Evolutionary conservation across 352 stramenopile genomes (phyloP), one percentile per base, ranked within the genome.

Genomic region (Lagenidium giganteum): DNA sequence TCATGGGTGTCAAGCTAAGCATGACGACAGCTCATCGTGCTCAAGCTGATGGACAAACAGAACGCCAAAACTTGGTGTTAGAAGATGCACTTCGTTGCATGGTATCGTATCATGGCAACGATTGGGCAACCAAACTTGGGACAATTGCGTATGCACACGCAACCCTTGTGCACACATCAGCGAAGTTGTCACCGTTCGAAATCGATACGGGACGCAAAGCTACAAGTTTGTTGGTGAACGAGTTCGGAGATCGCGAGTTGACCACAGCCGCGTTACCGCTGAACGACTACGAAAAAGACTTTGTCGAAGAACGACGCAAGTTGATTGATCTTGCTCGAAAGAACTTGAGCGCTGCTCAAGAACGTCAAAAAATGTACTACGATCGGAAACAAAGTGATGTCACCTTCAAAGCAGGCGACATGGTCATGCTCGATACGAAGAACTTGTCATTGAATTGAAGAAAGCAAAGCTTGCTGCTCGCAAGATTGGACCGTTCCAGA

Each of bases 61-160:
- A 58, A 50, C 41, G 50, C 5, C 42, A 54, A 16, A 49, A 45
- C 37, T 14, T 31, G 27, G 32, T 40, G 3, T 18, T 33, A 16
- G 26, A 59, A 30, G 43, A 54, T 28, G 23, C 56, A 0, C 27
- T 66, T 12, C 45, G 56, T 0, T 58, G 45, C 29, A 45, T 64
- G 47, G 32, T 39, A 3, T 47, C 47, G 9, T 37, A 48, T 8
- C 49, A 62, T 20, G 49, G 47, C 2, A 18, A 51, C 6, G 54
- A 67, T 17, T 67, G 57, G 57, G 22, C 18, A 0, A 14, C 4
- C 2, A 47, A 42, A 11, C 47, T 64, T 5, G 44, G 43, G 25
- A 55, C 49, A 9, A 47, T 60, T 20, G 57, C 57, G 31, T 67
- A 44, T 20, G 43, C 57, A 12, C 52, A 64, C 47, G 39, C 47